Evolutionary conservation across 805 yeast genomes (phyloP), one percentile per base, ranked within the genome.

Genomic region (Wickerhamomyces mucosus): DNA sequence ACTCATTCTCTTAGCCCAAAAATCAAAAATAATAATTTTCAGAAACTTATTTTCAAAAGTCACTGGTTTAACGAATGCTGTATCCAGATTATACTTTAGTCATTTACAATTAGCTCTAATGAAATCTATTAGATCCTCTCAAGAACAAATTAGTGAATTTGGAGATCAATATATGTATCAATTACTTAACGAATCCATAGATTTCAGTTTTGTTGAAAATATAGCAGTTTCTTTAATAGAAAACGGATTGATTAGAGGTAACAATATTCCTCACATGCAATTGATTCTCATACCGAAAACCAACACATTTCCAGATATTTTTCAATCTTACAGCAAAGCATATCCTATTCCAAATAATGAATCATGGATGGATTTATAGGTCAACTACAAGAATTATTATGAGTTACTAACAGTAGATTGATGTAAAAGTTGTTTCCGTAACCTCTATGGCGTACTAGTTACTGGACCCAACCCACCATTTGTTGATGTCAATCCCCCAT

Each of bases 231-330:
- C 70, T 3, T 42, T 75, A n/a, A 65, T 71, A 25, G 78, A 71
- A 38, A 70, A 69, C 35, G 70, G 67, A 34, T 46, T 72, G 13
- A 42, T 75, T 21, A 69, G 65, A 38, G 80, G 76, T 0, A 74
- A 73, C 36, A 44, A 72, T 0, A 55, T 63, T 21, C 59, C 71
- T 1, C 49, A 63, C 21, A 46, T 58, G 8, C 52, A 63, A 25
- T 51, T 57, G 5, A 55, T 65, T 3, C 56, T 70, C 0, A 46
- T 69, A 8, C 61, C 70, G 18, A 67, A 60, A 32, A 49, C 53
- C 8, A 58, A 58, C 15, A 65, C 66, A 3, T 69, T 69, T 40
- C 67, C 73, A 1, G 37, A 44, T 10, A 39, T 49, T 4, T 43
- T 32, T 28, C 34, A 37, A 5, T 26, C 33, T 8, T 51, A 57